These are phyloP conservation scores for Magnolia sinica DNA, from an alignment of 164 flowering plant genomes.

Conservation along the genomic window DNA sequence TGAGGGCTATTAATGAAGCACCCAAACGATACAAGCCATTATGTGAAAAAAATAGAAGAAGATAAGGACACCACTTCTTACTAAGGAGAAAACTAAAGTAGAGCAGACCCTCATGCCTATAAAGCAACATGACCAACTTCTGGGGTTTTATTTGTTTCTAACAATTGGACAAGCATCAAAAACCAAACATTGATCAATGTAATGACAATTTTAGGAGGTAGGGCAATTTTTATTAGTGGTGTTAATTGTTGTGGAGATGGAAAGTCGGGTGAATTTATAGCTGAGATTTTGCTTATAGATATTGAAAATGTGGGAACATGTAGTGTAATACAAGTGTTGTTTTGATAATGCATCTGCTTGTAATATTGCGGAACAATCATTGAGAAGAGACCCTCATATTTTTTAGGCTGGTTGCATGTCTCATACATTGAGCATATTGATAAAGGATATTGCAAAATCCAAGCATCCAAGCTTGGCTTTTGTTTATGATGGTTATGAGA, in stretches of 20 bases:
- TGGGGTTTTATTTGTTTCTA: not conserved
- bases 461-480: not conserved
- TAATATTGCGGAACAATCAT: not conserved
- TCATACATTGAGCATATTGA: not conserved
- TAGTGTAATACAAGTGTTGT: not conserved
- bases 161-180: not conserved
- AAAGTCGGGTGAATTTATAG: not conserved
- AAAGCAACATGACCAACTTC: not conserved
- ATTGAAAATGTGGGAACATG: not conserved
- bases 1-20: not conserved
- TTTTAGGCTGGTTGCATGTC: not conserved
- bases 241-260: not conserved
- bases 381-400: not conserved
- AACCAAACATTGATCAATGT: conserved; percentile 5
- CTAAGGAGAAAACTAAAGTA: not conserved
- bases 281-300: not conserved
- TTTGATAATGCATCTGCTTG: not conserved
- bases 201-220: not conserved
- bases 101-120: not conserved
- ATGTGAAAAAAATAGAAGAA: too few species aligned
- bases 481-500: not conserved
- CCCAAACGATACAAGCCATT: not conserved
- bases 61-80: not conserved
- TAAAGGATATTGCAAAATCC: not conserved
- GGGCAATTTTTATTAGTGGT: not conserved